Evolutionary conservation across 164 flowering plant species (phyloP).

Genomic region (Piper betle): DNA sequence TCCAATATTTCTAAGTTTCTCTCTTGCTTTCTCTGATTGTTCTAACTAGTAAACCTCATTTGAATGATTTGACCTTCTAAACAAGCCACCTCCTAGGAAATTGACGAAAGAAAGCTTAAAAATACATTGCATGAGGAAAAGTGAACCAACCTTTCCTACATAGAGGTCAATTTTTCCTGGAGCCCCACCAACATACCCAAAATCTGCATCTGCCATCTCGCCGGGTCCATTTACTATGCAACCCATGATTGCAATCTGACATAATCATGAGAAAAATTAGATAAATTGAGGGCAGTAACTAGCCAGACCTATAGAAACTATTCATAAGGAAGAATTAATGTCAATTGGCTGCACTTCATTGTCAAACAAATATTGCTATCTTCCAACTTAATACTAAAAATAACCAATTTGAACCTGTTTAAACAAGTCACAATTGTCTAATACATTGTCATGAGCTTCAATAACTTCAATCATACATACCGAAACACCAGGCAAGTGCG

Average conservation of each 20-base stretch:
- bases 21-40: too few relatives aligned
- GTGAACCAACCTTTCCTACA: conserved; percentile 71
- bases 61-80: background rate
- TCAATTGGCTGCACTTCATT: too few relatives aligned
- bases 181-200: conserved; percentile 96
- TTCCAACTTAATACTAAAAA: too few relatives aligned
- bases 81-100: background rate
- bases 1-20: too few relatives aligned
- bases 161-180: conserved; percentile 98
- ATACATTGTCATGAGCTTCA: background rate
- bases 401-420: too few relatives aligned
- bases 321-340: too few relatives aligned
- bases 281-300: too few relatives aligned
- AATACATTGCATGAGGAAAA: background rate
- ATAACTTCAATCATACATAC: conserved; percentile 19
- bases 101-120: background rate
- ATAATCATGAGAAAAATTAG: background rate
- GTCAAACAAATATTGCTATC: too few relatives aligned
- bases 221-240: conserved; percentile 99
- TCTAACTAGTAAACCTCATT: too few relatives aligned
- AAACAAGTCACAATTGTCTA: too few relatives aligned
- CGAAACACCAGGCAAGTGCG: conserved; percentile 96
- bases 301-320: too few relatives aligned
- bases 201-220: conserved; percentile 99
- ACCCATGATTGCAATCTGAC: conserved; percentile 98